A percentile compares a stretch with the other conserved stretches of the same genome.
Evolutionary conservation across 2,329 filamentous ascomycete species (phyloP).

Genomic region (Hypoxylon sp.): DNA sequence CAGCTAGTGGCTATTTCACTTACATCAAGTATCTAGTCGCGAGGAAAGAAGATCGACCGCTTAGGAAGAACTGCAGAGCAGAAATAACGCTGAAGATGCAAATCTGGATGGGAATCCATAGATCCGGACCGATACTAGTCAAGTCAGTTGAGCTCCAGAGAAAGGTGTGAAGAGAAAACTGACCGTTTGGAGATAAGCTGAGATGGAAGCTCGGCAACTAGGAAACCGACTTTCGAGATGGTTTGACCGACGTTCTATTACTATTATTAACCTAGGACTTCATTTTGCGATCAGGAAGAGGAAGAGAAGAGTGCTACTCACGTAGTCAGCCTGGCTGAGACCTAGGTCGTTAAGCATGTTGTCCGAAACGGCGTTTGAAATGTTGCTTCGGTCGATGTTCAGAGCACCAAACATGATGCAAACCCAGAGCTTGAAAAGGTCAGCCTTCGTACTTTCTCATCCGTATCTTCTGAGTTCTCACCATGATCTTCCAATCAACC

Average conservation of each 20-base stretch:
- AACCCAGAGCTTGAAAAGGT: constrained; percentile 43
- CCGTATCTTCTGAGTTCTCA: constrained; percentile 27
- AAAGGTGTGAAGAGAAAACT: constrained; percentile 5
- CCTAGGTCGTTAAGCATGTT: constrained; percentile 46
- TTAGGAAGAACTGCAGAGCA: constrained; percentile 41
- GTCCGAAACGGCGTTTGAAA: constrained; percentile 48
- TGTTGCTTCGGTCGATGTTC: constrained; percentile 38
- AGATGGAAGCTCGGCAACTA: constrained; percentile 35
- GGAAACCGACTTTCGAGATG: constrained; percentile 41
- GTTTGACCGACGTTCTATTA: constrained; percentile 46
- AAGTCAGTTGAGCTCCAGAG: constrained; percentile 9
- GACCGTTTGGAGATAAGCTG: constrained; percentile 42
- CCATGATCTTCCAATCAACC: constrained; percentile 52
- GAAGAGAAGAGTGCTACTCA: constrained; percentile 28
- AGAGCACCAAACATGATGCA: constrained; percentile 41
- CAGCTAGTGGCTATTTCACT: constrained; percentile 17
- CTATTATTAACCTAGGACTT: constrained; percentile 5
- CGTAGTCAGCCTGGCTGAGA: constrained; percentile 43
- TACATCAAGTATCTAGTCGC: constrained; percentile 47
- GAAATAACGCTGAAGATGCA: constrained; percentile 41
- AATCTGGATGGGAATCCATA: constrained; percentile 44
- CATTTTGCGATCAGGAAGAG: neutral
- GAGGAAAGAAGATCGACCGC: constrained; percentile 45
- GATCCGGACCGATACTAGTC: constrained; percentile 41
- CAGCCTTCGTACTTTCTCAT: constrained; percentile 1